phyloP scores from a whole-genome alignment of 2,329 filamentous ascomycete genomes.

The Dactylella cylindrospora region DNA sequence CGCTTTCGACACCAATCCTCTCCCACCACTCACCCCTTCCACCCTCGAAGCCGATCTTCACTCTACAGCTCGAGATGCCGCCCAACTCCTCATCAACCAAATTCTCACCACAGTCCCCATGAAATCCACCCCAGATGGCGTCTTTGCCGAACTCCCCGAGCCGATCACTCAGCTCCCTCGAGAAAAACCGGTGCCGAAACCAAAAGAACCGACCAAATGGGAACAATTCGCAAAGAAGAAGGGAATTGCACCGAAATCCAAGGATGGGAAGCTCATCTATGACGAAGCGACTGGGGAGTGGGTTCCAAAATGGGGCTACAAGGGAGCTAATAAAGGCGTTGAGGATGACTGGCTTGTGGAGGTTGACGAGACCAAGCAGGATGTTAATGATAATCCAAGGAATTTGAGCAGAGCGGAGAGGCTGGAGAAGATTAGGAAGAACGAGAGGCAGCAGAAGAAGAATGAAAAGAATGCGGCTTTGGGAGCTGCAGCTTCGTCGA shows the following conservation, averaged over 20 bases:
- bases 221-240: slow-evolving; percentile 95
- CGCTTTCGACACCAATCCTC: slow-evolving; percentile 82
- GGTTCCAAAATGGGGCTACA: slow-evolving; percentile 93
- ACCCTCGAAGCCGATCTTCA: slow-evolving; percentile 69
- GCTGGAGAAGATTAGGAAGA: slow-evolving; percentile 66
- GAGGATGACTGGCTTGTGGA: slow-evolving; percentile 89
- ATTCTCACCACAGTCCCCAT: slow-evolving; percentile 86
- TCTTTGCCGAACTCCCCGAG: slow-evolving; percentile 75
- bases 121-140: slow-evolving; percentile 66
- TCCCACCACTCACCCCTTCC: slow-evolving; percentile 59
- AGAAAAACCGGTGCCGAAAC: slow-evolving; percentile 83
- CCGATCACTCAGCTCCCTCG: slow-evolving; percentile 73
- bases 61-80: slow-evolving; percentile 78
- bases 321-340: slow-evolving; percentile 81
- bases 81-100: slow-evolving; percentile 90
- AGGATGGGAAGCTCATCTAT: slow-evolving; percentile 77
- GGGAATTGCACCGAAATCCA: slow-evolving; percentile 86
- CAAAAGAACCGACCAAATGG: slow-evolving; percentile 88
- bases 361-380: slow-evolving; percentile 75
- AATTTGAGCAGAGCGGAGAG: slow-evolving; percentile 65
- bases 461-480: slow-evolving; percentile 60
- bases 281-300: slow-evolving; percentile 84
- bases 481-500: slow-evolving; percentile 1
- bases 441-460: slow-evolving; percentile 67
- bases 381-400: slow-evolving; percentile 56